phyloP scores from a whole-genome alignment of 1,284 basidiomycete genomes.

The Moniliophthora roreri region DNA sequence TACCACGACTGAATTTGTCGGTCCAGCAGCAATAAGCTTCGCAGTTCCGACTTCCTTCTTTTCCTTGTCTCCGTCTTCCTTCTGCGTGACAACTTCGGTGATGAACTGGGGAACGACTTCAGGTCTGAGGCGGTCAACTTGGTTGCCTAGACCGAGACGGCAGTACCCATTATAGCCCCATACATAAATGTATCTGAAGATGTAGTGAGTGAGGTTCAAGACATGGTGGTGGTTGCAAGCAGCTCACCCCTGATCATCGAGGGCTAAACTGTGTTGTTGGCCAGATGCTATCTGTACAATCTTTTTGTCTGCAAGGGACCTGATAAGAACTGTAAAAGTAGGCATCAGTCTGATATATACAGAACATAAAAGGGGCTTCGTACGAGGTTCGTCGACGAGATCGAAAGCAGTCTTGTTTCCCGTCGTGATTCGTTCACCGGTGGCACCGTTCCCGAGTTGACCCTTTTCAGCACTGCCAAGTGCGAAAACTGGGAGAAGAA shows the following conservation, averaged over 20 bases:
- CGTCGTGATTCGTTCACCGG: conserved; percentile 84
- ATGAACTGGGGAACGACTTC: conserved; percentile 78
- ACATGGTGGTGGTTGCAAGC: conserved; percentile 4
- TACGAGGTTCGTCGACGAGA: conserved; percentile 74
- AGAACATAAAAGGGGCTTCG: conserved; percentile 29
- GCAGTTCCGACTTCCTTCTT: conserved; percentile 24
- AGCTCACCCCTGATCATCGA: conserved; percentile 75
- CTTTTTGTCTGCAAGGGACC: conserved; percentile 69
- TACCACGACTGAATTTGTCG: conserved; percentile 81
- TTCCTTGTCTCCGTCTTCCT: background rate
- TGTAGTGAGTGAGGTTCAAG: conserved; percentile 30
- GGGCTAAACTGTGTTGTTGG: conserved; percentile 82
- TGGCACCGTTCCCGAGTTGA: conserved; percentile 88
- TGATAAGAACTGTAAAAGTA: conserved; percentile 58
- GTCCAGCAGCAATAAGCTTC: conserved; percentile 78
- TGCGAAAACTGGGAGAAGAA: conserved; percentile 63
- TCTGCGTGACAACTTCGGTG: too few relatives aligned
- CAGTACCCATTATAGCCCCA: conserved; percentile 89
- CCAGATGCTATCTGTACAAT: conserved; percentile 85
- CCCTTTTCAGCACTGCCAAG: conserved; percentile 93
- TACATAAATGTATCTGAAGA: conserved; percentile 59
- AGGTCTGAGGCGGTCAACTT: conserved; percentile 77
- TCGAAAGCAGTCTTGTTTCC: conserved; percentile 84
- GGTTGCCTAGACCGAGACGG: conserved; percentile 80
- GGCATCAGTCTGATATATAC: too few relatives aligned